Evolutionary conservation across 2,329 filamentous ascomycete species (phyloP).

Genomic region (Colletotrichum tofieldiae): DNA sequence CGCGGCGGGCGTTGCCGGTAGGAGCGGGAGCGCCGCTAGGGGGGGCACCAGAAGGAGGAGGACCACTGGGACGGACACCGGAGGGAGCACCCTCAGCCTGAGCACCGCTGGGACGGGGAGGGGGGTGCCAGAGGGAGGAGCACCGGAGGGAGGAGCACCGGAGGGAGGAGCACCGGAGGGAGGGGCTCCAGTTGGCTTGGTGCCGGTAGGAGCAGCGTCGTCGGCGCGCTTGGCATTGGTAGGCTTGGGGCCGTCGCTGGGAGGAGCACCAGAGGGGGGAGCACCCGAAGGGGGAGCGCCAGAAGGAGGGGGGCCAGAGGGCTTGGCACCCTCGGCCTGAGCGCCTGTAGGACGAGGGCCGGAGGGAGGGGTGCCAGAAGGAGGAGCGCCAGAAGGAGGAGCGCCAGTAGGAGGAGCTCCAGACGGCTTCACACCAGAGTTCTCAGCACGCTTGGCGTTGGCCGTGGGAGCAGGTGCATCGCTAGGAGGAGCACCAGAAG

Average conservation of each 20-base stretch:
- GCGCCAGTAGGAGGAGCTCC: conserved; percentile 9
- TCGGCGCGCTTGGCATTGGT: conserved; percentile 1
- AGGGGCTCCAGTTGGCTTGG: conserved; percentile 4
- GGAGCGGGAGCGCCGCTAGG: background rate
- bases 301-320: conserved; percentile 5
- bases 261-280: conserved; percentile 11
- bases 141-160: conserved; percentile 12
- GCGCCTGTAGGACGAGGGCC: conserved; percentile 10
- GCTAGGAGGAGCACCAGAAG: conserved; percentile 20
- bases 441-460: conserved; percentile 26
- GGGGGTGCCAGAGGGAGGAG: conserved; percentile 18
- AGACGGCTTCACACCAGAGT: conserved; percentile 12
- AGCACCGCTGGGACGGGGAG: background rate
- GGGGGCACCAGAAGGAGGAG: conserved; percentile 17
- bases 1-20: background rate
- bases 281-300: conserved; percentile 1
- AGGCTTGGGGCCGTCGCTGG: background rate
- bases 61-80: background rate
- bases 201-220: conserved; percentile 14
- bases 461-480: conserved; percentile 24
- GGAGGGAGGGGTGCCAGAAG: background rate
- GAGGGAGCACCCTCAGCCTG: background rate
- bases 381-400: background rate
- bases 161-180: conserved; percentile 12
- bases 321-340: background rate